Conservation (phyloP, 2,329 filamentous ascomycete species). For the Aspergillaceae sp. region DNA sequence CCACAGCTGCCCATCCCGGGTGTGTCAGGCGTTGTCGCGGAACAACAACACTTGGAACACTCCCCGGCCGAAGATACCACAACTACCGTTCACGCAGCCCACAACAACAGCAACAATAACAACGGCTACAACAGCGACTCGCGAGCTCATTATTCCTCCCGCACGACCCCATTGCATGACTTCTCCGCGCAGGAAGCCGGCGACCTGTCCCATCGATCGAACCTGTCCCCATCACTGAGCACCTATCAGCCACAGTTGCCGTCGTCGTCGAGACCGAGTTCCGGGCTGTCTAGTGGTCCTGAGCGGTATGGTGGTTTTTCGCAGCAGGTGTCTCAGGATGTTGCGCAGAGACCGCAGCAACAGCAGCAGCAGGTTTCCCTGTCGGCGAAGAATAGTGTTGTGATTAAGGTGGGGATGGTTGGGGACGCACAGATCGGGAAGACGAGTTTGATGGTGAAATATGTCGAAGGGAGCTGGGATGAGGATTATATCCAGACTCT, state of each 20-base stretch:
- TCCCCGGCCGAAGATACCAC: constrained; percentile 1
- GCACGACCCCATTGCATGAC: constrained; percentile 25
- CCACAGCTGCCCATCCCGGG: constrained; percentile 9
- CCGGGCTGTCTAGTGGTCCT: constrained; percentile 39
- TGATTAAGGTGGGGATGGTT: constrained; percentile 99
- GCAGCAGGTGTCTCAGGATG: constrained; percentile 38
- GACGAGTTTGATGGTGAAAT: constrained; percentile 99
- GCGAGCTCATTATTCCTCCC: constrained; percentile 42
- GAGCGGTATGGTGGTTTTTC: constrained; percentile 42
- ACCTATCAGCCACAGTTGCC: constrained; percentile 29
- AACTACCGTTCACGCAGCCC: constrained; percentile 5
- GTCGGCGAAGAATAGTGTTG: constrained; percentile 56
- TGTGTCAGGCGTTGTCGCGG: constrained; percentile 11
- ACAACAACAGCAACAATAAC: constrained; percentile 22
- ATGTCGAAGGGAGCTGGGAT: constrained; percentile 98
- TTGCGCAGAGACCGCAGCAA: too few species aligned
- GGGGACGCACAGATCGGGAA: constrained; percentile 98
- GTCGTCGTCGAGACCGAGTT: constrained; percentile 40
- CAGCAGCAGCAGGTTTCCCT: constrained; percentile 29
- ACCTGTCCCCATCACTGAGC: constrained; percentile 31
- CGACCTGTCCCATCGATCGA: constrained; percentile 25
- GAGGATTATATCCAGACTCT: constrained; percentile 99
- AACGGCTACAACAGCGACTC: constrained; percentile 39
- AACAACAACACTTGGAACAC: constrained; percentile 8
- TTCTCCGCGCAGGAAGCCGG: constrained; percentile 39